phyloP scores from a whole-genome alignment of 2,329 filamentous ascomycete species.

The Colletotrichum tropicale region DNA sequence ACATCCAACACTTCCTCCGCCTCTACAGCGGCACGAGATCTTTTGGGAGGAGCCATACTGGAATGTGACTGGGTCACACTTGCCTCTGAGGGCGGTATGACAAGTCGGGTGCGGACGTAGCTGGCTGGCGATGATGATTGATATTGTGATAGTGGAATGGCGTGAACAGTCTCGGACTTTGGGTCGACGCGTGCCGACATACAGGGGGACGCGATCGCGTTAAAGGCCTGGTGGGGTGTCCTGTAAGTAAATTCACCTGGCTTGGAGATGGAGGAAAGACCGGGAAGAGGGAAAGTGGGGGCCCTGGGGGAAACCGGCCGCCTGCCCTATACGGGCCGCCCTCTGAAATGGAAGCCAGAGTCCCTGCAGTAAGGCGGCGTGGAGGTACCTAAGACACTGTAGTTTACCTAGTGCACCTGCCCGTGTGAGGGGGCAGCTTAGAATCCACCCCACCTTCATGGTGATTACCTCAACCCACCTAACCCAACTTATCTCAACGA shows the following conservation, averaged over 20 bases:
- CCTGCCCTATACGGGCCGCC: no score
- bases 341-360: not conserved
- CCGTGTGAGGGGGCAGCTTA: not conserved
- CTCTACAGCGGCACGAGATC: constrained; percentile 41
- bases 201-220: not conserved
- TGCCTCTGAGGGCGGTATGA: not conserved
- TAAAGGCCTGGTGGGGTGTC: not conserved
- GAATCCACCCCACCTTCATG: not conserved
- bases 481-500: not conserved
- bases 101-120: not conserved
- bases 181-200: not conserved
- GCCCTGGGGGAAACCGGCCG: not conserved
- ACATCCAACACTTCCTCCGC: constrained; percentile 36
- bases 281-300: not conserved
- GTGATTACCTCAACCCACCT: not conserved
- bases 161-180: not conserved
- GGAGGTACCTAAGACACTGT: no score
- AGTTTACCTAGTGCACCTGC: not conserved
- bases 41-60: constrained; percentile 42
- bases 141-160: not conserved
- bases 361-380: not conserved
- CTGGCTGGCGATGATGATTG: not conserved
- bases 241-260: not conserved
- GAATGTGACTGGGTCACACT: not conserved
- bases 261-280: not conserved